Evolutionary conservation across 1,139 yeast genomes (phyloP).

Genomic region (Yamadazyma songkhlaensis): DNA sequence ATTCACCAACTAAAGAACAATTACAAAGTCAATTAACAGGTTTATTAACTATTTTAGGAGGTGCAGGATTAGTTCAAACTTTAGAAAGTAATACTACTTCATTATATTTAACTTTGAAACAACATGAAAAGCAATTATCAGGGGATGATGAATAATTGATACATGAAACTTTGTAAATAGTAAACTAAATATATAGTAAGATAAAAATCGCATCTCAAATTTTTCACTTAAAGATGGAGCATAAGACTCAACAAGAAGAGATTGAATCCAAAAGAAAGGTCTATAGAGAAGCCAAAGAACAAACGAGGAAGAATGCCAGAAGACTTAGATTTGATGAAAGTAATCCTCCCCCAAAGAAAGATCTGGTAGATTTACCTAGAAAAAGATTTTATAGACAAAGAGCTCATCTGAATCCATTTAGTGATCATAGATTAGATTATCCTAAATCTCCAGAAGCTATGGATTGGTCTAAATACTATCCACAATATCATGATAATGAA

Average conservation of each 20-base stretch:
- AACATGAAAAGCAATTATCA: slow-evolving; percentile 24
- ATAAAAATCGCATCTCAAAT: slow-evolving; percentile 4
- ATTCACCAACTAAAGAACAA: slow-evolving; percentile 66
- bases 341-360: not conserved
- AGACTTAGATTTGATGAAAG: slow-evolving; percentile 25
- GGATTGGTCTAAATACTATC: slow-evolving; percentile 85
- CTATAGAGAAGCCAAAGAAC: slow-evolving; percentile 38
- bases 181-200: not conserved
- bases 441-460: slow-evolving; percentile 77
- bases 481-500: slow-evolving; percentile 47
- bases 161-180: slow-evolving; percentile 3
- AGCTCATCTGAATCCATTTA: slow-evolving; percentile 96
- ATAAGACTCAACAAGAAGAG: slow-evolving; percentile 26
- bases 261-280: slow-evolving; percentile 38
- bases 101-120: slow-evolving; percentile 73
- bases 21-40: slow-evolving; percentile 84
- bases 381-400: slow-evolving; percentile 92
- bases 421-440: slow-evolving; percentile 89
- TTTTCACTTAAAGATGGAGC: slow-evolving; percentile 16
- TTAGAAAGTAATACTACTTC: slow-evolving; percentile 64
- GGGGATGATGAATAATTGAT: slow-evolving; percentile 2
- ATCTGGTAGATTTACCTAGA: slow-evolving; percentile 56
- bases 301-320: slow-evolving; percentile 32
- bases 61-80: slow-evolving; percentile 85
- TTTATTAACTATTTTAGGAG: slow-evolving; percentile 78